Conservation (phyloP, 1,284 basidiomycete species). For the Hypsizygus ulmarius region DNA sequence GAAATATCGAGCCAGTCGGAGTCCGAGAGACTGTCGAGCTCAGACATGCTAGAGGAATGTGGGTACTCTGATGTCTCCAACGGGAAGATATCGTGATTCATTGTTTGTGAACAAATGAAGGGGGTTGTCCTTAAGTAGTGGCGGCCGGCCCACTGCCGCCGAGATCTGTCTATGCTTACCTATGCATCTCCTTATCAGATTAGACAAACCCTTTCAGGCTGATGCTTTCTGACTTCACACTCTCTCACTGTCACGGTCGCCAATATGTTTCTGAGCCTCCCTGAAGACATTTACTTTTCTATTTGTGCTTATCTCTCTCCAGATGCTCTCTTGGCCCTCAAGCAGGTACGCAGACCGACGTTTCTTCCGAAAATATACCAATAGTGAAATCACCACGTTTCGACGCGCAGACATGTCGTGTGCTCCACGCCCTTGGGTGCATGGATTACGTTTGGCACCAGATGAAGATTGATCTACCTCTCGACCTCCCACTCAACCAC, state of each 20-base stretch:
- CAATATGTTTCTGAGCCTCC: conserved; percentile 31
- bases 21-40: conserved; percentile 66
- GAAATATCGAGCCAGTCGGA: conserved; percentile 78
- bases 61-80: conserved; percentile 28
- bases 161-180: conserved; percentile 1
- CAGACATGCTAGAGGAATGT: conserved; percentile 45
- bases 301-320: conserved; percentile 32
- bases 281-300: conserved; percentile 28
- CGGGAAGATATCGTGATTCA: conserved; percentile 32
- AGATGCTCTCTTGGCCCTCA: conserved; percentile 44
- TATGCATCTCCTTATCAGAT: conserved; percentile 12
- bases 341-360: conserved; percentile 39
- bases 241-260: too few species aligned
- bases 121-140: conserved; percentile 22
- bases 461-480: conserved; percentile 33
- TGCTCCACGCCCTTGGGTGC: conserved; percentile 45
- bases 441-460: conserved; percentile 53
- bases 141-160: conserved; percentile 17
- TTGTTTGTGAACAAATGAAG: conserved; percentile 18
- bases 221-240: too few species aligned
- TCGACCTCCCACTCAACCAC: conserved; percentile 25
- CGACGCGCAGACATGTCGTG: conserved; percentile 53
- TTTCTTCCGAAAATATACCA: background rate
- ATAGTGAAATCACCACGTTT: background rate
- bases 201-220: background rate